Evolutionary conservation across 805 yeast genomes (phyloP).

Genomic region (Candida manassasensis): DNA sequence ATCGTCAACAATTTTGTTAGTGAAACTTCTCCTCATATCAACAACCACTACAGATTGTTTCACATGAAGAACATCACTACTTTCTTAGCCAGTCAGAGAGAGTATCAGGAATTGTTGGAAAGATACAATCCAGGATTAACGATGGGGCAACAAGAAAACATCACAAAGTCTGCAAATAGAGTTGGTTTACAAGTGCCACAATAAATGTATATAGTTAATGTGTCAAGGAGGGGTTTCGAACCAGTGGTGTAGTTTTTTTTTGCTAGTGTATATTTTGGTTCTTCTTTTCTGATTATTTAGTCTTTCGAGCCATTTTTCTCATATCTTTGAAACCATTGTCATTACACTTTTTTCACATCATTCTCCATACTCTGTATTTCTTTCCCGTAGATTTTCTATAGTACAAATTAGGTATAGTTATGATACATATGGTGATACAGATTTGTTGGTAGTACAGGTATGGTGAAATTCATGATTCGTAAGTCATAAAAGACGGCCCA

Average conservation of each 20-base stretch:
- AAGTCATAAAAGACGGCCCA: neutral
- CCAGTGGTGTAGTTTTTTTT: conserved; percentile 2
- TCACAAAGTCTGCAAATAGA: conserved; percentile 72
- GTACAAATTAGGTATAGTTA: too few relatives aligned
- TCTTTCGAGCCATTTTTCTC: too few relatives aligned
- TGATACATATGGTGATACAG: too few relatives aligned
- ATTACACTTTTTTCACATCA: too few relatives aligned
- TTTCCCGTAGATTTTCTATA: too few relatives aligned
- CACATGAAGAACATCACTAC: conserved; percentile 57
- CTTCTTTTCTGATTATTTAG: too few relatives aligned
- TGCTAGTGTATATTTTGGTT: too few relatives aligned
- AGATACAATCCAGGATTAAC: conserved; percentile 83
- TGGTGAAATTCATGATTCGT: too few relatives aligned
- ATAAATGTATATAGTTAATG: conserved; percentile 5
- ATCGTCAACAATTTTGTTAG: conserved; percentile 9
- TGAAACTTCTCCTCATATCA: conserved; percentile 5
- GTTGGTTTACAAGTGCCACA: conserved; percentile 70
- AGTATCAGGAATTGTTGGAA: conserved; percentile 71
- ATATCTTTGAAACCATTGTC: too few relatives aligned
- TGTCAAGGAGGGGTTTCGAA: neutral
- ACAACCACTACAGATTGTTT: conserved; percentile 12
- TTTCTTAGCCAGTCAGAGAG: conserved; percentile 68
- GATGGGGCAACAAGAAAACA: conserved; percentile 72
- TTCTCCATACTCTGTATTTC: too few relatives aligned
- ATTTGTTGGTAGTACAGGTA: too few relatives aligned